Conservation (phyloP, 805 yeast species). For the Ogataea naganishii region DNA sequence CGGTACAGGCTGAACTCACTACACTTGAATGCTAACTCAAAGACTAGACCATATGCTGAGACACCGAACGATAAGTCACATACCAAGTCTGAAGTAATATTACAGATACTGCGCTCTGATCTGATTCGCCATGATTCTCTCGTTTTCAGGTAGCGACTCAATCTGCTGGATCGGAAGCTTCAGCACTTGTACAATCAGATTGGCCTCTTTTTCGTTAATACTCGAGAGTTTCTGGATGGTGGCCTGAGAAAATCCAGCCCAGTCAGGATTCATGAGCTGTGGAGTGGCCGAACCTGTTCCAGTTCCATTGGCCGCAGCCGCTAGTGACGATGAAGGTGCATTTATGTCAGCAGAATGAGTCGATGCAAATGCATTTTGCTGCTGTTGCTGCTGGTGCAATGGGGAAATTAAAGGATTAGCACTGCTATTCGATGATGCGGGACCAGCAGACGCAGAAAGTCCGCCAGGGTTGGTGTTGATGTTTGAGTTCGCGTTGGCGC, state of each 20-base stretch:
- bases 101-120: constrained; percentile 45
- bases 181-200: constrained; percentile 44
- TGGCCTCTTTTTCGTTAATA: constrained; percentile 51
- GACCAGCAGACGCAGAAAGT: no score
- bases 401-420: no score
- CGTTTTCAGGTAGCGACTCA: constrained; percentile 38
- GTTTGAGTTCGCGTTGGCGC: constrained; percentile 7
- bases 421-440: no score
- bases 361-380: no score
- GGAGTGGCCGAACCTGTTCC: constrained; percentile 8
- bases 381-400: constrained; percentile 1
- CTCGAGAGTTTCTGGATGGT: constrained; percentile 41
- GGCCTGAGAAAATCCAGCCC: constrained; percentile 39
- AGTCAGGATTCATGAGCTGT: constrained; percentile 25
- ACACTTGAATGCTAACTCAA: no score
- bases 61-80: no score
- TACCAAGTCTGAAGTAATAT: neutral
- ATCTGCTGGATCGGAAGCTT: constrained; percentile 42
- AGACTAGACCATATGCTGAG: no score
- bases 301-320: constrained; percentile 8
- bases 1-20: no score
- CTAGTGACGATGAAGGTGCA: constrained; percentile 6
- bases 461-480: constrained; percentile 7
- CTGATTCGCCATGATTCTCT: constrained; percentile 45
- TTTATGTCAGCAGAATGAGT: no score